Base-by-base conservation (phyloP, 441 rosid genomes). In the Jatropha podagrica region DNA sequence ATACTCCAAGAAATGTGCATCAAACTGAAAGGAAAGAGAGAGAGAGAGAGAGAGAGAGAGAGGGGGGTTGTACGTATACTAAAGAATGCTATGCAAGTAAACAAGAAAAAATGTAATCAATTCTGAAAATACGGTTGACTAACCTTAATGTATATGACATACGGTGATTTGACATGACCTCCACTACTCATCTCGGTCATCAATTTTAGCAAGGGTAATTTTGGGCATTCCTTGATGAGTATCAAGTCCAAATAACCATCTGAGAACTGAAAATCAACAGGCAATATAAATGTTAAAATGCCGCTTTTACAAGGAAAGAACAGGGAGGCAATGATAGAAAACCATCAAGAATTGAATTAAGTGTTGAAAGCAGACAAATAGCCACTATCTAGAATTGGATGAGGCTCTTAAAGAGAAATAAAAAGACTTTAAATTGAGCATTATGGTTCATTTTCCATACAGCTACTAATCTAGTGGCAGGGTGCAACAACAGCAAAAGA, bases 161-260 rank as follows among this genome's bases (percentile, higher is more conserved):
- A 73, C 0, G 95, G 90, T 70, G 98, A 93, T 68, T 83, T 84
- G 73, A 93, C 87, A 77, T 93, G 96, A 69, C 80, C 87, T 69
- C 99, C 99, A 58, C 75, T 82, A 67, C 70, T 86, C 85, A 90
- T 69, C 71, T 81, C 73, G 49, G 91, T 79, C 92, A 93, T 83
- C 74, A 88, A 72, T 37, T 86, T 67, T 26, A 95, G 77, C 89
- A 95, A 81, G 42, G 89, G 75, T 46, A 91, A 62, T 81, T 76
- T 91, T 0, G 99, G 96, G 77, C 90, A 82, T 48, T 85, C 87
- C 85, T 76, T 86, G 49, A 87, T 77, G 52, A 92, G 76, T 65
- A 95, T 86, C 85, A 95, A 79, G 82, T 95, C 99, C 84, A 93
- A 79, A 84, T 76, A 93, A 58, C 98, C 99, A 81, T 95, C 98